Conservation (phyloP, 2,329 filamentous ascomycete genomes). For the Orbilia quercus region DNA sequence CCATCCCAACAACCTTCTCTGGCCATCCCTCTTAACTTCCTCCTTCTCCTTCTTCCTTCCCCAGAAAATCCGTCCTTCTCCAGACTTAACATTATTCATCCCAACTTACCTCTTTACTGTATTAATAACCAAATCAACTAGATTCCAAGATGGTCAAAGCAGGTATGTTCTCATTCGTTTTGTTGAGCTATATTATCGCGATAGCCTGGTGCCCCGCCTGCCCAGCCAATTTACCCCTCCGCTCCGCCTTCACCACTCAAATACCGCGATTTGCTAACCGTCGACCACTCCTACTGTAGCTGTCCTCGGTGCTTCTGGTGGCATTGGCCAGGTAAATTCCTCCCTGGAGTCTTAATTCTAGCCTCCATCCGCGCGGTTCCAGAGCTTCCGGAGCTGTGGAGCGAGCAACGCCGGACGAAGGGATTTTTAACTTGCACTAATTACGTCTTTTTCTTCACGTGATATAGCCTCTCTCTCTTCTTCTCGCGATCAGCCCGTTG, state of each 20-base stretch:
- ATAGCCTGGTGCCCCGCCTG: constrained; percentile 21
- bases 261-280: constrained; percentile 32
- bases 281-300: constrained; percentile 62
- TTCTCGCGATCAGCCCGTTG: constrained; percentile 88
- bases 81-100: constrained; percentile 10
- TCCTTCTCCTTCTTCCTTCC: background rate
- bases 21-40: constrained; percentile 13
- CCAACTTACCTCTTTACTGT: constrained; percentile 3
- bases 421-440: constrained; percentile 30
- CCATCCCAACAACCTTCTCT: constrained; percentile 53
- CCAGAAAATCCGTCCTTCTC: constrained; percentile 14
- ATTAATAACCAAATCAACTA: constrained; percentile 13
- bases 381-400: constrained; percentile 15
- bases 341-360: constrained; percentile 16
- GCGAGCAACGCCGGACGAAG: constrained; percentile 25
- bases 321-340: constrained; percentile 89
- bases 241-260: constrained; percentile 22
- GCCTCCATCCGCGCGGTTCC: constrained; percentile 5
- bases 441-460: constrained; percentile 19
- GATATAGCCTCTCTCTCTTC: constrained; percentile 91
- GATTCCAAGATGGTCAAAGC: constrained; percentile 70
- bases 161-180: constrained; percentile 65
- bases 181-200: constrained; percentile 25
- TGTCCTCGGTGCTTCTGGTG: constrained; percentile 95
- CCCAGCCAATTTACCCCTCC: constrained; percentile 41